Evolutionary conservation across 768 basidiomycete genomes (phyloP), one percentile per base, ranked within the genome.

Genomic region (Leccinum obscurum): DNA sequence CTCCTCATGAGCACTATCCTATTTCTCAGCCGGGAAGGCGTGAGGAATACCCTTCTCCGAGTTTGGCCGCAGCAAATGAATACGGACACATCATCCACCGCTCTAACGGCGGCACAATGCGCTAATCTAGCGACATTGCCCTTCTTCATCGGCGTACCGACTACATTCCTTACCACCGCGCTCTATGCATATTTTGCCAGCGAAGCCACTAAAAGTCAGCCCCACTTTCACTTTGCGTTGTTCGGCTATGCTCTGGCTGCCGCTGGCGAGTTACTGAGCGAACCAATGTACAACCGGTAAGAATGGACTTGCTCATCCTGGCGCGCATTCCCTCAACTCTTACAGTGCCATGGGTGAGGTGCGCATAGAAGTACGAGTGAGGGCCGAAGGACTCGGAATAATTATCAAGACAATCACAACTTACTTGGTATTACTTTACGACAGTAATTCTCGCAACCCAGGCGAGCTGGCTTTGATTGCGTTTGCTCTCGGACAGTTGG

Each of bases 21-120:
- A 49, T 98, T 98, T 73, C 80, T 98, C 8, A 88, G 89, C 35
- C 81, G 97, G n/a, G 97, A 99, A 73, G 96, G 95, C 17, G 83
- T 98, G 8, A 82, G 97, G 44, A 92, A 89, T 70, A 87, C 92
- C 6, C 81, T 97, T 5, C 79, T 97, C 15, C 84, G 95, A n/a
- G 80, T 79, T 35, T 70, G 73, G 61, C 63, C 74, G 3, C 61
- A 70, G 24, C 59, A 67, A 37, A 54, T 55, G 28, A 30, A 49
- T 32, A 46, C 50, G 8, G 52, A 56, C 59, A 41, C 54, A 28
- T 39, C 30, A 52, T 57, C 58, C 5, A 55, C 56, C 4, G 22
- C 48, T 24, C 34, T 56, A 35, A 34, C 46, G 9, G 28, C 37
- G 39, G 69, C 57, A 70, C 72, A 63, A 49, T 67, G 66, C 67